A percentile compares a stretch with the other conserved stretches of the same genome.
phyloP scores from a whole-genome alignment of 163 green algal genomes.

The Scenedesmus sp. region DNA sequence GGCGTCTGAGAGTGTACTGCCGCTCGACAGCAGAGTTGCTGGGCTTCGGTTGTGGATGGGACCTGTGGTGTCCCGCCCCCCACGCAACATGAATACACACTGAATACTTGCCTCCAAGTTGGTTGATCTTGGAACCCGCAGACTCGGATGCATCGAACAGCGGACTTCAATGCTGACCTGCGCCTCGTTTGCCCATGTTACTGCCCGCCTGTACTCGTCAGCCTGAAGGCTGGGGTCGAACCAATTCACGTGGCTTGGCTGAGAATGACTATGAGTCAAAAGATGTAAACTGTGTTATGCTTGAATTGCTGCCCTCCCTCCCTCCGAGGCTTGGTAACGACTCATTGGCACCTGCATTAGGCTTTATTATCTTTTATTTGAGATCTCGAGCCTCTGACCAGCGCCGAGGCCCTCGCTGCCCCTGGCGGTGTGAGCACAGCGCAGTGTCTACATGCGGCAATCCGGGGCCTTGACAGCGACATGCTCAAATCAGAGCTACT shows the following conservation, averaged over 20 bases:
- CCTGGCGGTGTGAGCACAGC: neutral
- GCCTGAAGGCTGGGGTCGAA: neutral
- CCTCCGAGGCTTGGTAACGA: neutral
- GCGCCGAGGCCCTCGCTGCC: constrained; percentile 1
- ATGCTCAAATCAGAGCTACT: constrained; percentile 12
- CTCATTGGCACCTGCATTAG: neutral
- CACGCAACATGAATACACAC: no score
- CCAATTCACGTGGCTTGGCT: neutral
- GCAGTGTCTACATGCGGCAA: neutral
- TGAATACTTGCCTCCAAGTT: no score
- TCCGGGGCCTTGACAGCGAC: neutral
- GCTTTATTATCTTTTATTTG: neutral
- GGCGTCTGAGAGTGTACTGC: no score
- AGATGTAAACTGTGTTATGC: neutral
- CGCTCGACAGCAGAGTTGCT: no score
- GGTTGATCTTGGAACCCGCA: no score
- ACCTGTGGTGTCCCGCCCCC: no score
- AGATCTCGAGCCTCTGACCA: neutral
- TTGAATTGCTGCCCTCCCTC: neutral
- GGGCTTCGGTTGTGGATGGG: no score
- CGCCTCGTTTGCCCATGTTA: no score
- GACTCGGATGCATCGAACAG: no score
- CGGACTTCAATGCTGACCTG: no score
- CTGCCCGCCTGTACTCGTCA: no score
- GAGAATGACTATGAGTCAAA: neutral